Base-by-base conservation (phyloP, 225 moss, liverwort and hornwort genomes). In the Neckera pumila region DNA sequence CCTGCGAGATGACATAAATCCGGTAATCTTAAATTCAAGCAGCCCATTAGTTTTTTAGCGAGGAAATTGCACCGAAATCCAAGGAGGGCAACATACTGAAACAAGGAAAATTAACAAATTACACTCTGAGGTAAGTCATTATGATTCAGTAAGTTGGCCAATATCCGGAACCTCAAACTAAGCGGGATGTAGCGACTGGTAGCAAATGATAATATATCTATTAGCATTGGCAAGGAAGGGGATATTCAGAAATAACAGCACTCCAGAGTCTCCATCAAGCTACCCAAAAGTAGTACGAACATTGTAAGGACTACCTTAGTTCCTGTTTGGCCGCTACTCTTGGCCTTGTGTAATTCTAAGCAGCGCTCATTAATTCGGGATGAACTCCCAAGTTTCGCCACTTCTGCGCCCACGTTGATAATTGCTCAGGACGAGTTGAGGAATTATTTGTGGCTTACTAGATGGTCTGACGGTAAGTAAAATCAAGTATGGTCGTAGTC, bases 311-410 rank as follows among this genome's bases (percentile, higher is more conserved):
- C 53, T 87, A 93, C 94, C 94, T 97, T 96, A 74, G 90, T 89
- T 83, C 90, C 92, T 70, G 91, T 86, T 87, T 87, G 95, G 49
- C 87, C 86, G 86, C 80, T 91, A 82, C 92, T 89, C 88, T 95
- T 97, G 86, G 94, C 89, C 83, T 95, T 95, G 88, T 93, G 96
- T 88, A 99, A 86, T 89, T 99, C 98, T 92, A 99, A 92, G 91
- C 98, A 99, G 86, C 95, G 93, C 86, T 99, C 98, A 85, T 96
- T 99, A 87, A 99, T 92, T 66, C 97, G 96, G 54, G 96, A 93
- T 56, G 96, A 91, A 87, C 95, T 99, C 90, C 94, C 94, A 92
- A 97, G 93, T 85, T 89, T 94, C 51, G 91, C 91, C 87, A 99
- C 98, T 57, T 97, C 98, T 98, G 95, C 90, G 89, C 60, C 40